Percentiles rank a stretch among this genome's conserved stretches.
These are phyloP conservation scores for Hypomontagnella monticulosa DNA, from an alignment of 495 filamentous ascomycete genomes.

Conservation along the genomic window DNA sequence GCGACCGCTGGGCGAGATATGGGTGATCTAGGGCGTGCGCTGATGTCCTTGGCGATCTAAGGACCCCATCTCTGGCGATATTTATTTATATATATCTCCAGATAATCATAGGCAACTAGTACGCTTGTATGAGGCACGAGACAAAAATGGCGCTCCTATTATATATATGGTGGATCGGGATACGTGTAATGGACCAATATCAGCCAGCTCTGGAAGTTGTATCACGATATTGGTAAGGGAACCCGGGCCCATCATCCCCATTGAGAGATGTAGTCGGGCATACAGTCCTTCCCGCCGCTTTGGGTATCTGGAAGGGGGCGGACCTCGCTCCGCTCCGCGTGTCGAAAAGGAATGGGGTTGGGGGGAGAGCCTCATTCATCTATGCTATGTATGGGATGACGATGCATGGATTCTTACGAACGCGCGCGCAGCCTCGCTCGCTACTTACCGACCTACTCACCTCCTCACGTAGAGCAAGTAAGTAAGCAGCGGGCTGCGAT, in stretches of 20 bases:
- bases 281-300: no score
- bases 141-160: background rate
- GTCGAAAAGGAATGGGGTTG: no score
- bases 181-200: constrained; percentile 6
- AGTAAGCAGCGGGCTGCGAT: background rate
- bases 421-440: background rate
- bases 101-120: no score
- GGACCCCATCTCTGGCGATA: background rate
- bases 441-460: background rate
- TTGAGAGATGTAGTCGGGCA: no score
- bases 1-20: background rate
- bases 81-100: no score
- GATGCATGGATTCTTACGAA: constrained; percentile 15
- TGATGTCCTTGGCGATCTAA: background rate
- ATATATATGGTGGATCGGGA: constrained; percentile 10
- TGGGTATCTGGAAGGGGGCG: no score
- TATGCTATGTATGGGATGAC: constrained; percentile 13
- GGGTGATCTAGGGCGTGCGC: background rate
- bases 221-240: background rate
- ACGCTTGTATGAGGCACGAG: background rate
- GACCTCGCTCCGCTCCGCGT: background rate
- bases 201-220: constrained; percentile 35
- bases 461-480: background rate
- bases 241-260: background rate
- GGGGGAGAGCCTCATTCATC: no score